Evolutionary conservation across 1,284 basidiomycete genomes (phyloP).

Genomic region (Chalciporus piperatoides): DNA sequence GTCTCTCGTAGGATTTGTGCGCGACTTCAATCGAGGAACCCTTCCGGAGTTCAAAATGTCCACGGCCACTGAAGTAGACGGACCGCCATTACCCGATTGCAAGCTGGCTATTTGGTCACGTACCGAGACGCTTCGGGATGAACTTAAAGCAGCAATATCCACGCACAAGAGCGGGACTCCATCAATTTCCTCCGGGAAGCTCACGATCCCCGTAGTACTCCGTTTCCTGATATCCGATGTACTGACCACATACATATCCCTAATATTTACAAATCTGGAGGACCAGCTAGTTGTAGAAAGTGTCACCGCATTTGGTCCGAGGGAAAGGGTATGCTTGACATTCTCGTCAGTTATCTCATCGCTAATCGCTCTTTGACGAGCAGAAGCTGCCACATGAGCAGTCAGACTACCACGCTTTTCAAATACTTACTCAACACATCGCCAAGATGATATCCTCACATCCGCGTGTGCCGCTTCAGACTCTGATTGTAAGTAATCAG

Average conservation of each 20-base stretch:
- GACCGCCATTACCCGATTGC: conserved; percentile 11
- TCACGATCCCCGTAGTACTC: conserved; percentile 39
- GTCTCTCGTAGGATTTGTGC: conserved; percentile 47
- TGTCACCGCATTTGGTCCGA: conserved; percentile 59
- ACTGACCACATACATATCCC: conserved; percentile 52
- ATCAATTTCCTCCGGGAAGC: conserved; percentile 13
- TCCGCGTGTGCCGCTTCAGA: conserved; percentile 48
- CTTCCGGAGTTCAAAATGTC: conserved; percentile 14
- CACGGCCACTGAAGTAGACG: neutral
- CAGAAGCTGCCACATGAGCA: conserved; percentile 66
- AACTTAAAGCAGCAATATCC: conserved; percentile 4
- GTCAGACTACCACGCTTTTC: conserved; percentile 61
- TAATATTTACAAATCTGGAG: conserved; percentile 34
- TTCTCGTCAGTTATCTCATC: neutral
- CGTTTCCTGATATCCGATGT: conserved; percentile 60
- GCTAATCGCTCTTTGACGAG: conserved; percentile 1
- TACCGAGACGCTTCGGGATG: conserved; percentile 26
- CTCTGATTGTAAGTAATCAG: conserved; percentile 39
- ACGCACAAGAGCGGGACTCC: neutral
- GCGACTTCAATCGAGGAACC: conserved; percentile 45
- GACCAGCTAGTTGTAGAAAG: conserved; percentile 51
- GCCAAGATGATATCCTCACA: conserved; percentile 53
- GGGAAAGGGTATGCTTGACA: conserved; percentile 52
- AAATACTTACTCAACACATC: conserved; percentile 61
- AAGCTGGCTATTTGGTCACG: conserved; percentile 53